A percentile compares a stretch with the other conserved stretches of the same genome.
Conservation (phyloP, 2,329 filamentous ascomycete genomes). For the Aspergillus sp. region DNA sequence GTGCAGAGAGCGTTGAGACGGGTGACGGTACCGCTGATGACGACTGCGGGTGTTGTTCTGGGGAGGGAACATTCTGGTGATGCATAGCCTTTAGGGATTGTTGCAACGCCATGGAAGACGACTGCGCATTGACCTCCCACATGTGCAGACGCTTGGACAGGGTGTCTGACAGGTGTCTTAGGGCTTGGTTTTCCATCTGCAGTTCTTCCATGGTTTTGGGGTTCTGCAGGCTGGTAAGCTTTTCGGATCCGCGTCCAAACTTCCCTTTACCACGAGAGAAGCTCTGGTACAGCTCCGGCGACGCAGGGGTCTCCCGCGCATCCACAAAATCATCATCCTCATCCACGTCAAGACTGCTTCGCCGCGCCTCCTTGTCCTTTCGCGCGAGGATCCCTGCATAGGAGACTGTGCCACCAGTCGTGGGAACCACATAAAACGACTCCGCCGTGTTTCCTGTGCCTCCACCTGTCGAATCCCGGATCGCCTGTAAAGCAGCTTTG, state of each 20-base stretch:
- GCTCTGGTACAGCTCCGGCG: conserved; percentile 47
- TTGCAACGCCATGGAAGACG: conserved; percentile 78
- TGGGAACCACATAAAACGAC: conserved; percentile 93
- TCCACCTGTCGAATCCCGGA: conserved; percentile 63
- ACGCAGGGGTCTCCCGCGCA: conserved; percentile 66
- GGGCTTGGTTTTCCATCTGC: conserved; percentile 78
- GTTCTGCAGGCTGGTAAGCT: conserved; percentile 35
- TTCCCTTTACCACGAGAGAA: conserved; percentile 41
- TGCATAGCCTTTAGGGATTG: conserved; percentile 67
- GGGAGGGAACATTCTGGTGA: conserved; percentile 33
- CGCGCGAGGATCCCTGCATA: conserved; percentile 82
- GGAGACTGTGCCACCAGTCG: conserved; percentile 84
- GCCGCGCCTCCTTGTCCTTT: conserved; percentile 44
- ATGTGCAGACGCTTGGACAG: conserved; percentile 84
- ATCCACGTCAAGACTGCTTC: conserved; percentile 53
- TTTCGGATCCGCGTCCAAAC: conserved; percentile 20
- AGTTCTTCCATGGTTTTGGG: conserved; percentile 81
- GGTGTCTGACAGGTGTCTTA: conserved; percentile 83
- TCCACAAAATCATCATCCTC: conserved; percentile 88
- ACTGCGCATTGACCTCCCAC: conserved; percentile 90
- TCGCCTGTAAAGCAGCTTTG: conserved; percentile 75
- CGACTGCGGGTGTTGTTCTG: conserved; percentile 29
- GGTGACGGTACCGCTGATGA: conserved; percentile 28
- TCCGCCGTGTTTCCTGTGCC: conserved; percentile 57
- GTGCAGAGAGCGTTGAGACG: conserved; percentile 16